Conservation (phyloP, 2,329 filamentous ascomycete genomes). For the Hypoxylon sp. region DNA sequence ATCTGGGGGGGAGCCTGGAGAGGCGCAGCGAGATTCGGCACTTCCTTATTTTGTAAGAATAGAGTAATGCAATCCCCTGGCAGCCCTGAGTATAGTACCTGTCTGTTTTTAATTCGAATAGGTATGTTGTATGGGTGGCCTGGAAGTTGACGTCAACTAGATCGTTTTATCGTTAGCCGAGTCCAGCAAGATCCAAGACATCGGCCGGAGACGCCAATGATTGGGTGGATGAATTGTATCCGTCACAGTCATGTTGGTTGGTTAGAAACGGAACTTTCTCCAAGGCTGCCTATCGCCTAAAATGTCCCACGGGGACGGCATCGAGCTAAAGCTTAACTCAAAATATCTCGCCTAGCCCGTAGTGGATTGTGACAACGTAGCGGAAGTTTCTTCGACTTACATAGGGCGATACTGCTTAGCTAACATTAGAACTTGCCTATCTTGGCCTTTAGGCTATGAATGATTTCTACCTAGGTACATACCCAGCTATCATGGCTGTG, state of each 20-base stretch:
- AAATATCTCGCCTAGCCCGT: slow-evolving; percentile 14
- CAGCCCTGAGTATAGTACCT: slow-evolving; percentile 12
- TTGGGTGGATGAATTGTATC: slow-evolving; percentile 33
- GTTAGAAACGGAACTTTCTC: slow-evolving; percentile 17
- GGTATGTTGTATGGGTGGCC: neutral
- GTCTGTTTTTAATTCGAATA: slow-evolving; percentile 18
- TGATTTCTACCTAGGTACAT: too few species aligned
- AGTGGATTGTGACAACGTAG: slow-evolving; percentile 9
- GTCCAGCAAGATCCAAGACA: slow-evolving; percentile 38
- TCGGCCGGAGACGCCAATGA: slow-evolving; percentile 14
- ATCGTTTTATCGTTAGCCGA: slow-evolving; percentile 30
- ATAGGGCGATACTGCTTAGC: slow-evolving; percentile 3
- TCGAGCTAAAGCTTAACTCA: slow-evolving; percentile 27
- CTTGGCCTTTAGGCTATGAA: neutral
- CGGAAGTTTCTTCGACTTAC: neutral
- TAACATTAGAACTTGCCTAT: neutral
- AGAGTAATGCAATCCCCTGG: slow-evolving; percentile 19
- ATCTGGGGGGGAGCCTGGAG: slow-evolving; percentile 19
- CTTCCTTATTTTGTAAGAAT: slow-evolving; percentile 25
- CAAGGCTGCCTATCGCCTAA: slow-evolving; percentile 10
- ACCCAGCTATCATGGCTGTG: neutral
- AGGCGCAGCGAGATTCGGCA: slow-evolving; percentile 5
- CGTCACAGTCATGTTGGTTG: slow-evolving; percentile 36
- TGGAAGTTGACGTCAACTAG: slow-evolving; percentile 38
- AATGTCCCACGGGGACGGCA: slow-evolving; percentile 18